Conservation (phyloP, 176 grass and related monocot genomes). For the Hsuehochloa calcarea region DNA sequence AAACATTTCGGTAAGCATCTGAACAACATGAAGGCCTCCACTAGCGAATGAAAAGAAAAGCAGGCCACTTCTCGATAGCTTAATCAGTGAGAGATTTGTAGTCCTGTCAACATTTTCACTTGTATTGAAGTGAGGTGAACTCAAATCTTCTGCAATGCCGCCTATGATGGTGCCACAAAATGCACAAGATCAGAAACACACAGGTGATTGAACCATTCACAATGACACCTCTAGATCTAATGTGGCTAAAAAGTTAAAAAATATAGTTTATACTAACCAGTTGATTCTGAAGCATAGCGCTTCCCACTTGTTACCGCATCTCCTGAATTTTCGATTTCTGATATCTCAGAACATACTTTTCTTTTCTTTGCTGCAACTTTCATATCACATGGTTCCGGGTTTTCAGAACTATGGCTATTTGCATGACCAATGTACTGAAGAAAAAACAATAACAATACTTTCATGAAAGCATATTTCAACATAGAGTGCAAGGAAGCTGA, state of each 20-base stretch:
- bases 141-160: slow-evolving; percentile 21
- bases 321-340: slow-evolving; percentile 35
- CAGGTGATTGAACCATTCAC: slow-evolving; percentile 8
- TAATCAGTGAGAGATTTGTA: slow-evolving; percentile 75
- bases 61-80: slow-evolving; percentile 82
- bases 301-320: slow-evolving; percentile 29
- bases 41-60: slow-evolving; percentile 76
- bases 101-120: slow-evolving; percentile 35
- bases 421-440: slow-evolving; percentile 55
- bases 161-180: slow-evolving; percentile 41
- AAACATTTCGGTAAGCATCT: slow-evolving; percentile 66
- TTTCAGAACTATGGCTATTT: slow-evolving; percentile 30
- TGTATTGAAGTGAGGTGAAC: slow-evolving; percentile 36
- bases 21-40: slow-evolving; percentile 54
- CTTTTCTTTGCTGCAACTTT: slow-evolving; percentile 60
- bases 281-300: slow-evolving; percentile 28
- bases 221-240: neutral
- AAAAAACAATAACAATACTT: slow-evolving; percentile 23
- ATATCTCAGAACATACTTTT: slow-evolving; percentile 55
- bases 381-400: slow-evolving; percentile 37
- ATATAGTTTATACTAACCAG: slow-evolving; percentile 41
- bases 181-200: slow-evolving; percentile 25
- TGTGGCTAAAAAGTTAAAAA: neutral
- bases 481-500: neutral
- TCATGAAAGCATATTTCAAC: slow-evolving; percentile 22